These are phyloP conservation scores for Evernia prunastri DNA, from an alignment of 495 filamentous ascomycete species.

Conservation along the genomic window DNA sequence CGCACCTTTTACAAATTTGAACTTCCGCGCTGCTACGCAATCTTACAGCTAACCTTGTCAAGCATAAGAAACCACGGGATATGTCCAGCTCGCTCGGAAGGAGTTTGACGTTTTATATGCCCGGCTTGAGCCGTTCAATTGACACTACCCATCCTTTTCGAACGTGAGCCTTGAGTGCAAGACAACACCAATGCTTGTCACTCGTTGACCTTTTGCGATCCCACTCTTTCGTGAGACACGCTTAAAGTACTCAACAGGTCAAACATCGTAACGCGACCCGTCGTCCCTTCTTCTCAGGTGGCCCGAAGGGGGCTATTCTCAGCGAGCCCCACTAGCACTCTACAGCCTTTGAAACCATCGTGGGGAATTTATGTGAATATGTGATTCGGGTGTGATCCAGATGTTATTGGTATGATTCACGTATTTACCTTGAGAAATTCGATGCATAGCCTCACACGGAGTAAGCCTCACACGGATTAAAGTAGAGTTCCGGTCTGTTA, in stretches of 20 bases:
- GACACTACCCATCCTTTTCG: neutral
- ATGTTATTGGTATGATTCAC: neutral
- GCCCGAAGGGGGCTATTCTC: too few relatives aligned
- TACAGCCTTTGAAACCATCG: too few relatives aligned
- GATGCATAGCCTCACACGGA: neutral
- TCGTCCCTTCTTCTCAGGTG: neutral
- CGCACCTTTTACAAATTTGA: neutral
- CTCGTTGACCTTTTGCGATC: too few relatives aligned
- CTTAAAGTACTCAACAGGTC: too few relatives aligned
- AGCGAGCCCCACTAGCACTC: too few relatives aligned
- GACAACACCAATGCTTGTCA: neutral
- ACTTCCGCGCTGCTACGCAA: neutral
- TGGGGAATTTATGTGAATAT: too few relatives aligned
- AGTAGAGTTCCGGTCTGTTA: neutral
- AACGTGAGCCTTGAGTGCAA: neutral
- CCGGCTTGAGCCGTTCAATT: neutral
- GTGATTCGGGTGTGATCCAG: too few relatives aligned
- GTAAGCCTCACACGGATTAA: neutral
- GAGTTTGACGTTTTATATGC: neutral
- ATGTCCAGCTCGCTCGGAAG: neutral
- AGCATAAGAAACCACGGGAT: neutral
- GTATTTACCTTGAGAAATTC: neutral
- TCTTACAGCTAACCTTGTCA: neutral
- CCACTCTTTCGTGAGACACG: too few relatives aligned
- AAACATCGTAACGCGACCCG: neutral